Evolutionary conservation across 257 asterid genomes (phyloP), one percentile per base, ranked within the genome.

Genomic region (Primulina tabacum): DNA sequence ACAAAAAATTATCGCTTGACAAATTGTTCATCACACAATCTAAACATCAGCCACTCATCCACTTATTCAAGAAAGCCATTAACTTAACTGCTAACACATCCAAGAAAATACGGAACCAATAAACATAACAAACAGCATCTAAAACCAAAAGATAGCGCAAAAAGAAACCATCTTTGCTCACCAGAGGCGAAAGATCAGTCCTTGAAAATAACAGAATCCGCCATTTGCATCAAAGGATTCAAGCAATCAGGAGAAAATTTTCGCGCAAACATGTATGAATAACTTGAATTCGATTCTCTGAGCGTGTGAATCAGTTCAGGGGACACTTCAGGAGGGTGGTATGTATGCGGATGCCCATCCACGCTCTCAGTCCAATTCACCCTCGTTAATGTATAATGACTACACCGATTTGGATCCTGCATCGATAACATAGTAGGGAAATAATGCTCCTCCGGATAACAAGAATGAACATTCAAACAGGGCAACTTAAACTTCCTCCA

Each of bases 401-500:
- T 71, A 35, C 84, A 81, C 10, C 89, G 84, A 8, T 79, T 71
- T 2, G 76, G 75, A 73, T 84, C 86, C 65, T 38, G 70, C 89
- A 81, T 84, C 24, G 86, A 74, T 24, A 84, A 58, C 35, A 84
- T 80, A 1, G 88, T 84, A 21, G 88, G 88, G 65, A 84, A 81
- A 77, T 84, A 84, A 66, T 84, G 88, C 70, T 84, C 88, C 61
- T 84, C 88, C 0, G 88, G 86, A 55, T 81, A 84, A 72, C 88
- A 84, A 57, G 86, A 79, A 8, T 81, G 76, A 6, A 81, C 82
- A 57, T 81, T 79, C n/a, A 76, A 20, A 73, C 88, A 84, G 32
- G 84, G 76, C 53, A 76, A 29, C 79, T 74, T 81, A 57, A 84
- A 84, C 60, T 84, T 84, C 69, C 78, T 77, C 88, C 88, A 84